Percentiles rank a stretch among this genome's conserved stretches.
phyloP scores from a whole-genome alignment of 2,329 filamentous ascomycete genomes.

The Apiospora arundinis region DNA sequence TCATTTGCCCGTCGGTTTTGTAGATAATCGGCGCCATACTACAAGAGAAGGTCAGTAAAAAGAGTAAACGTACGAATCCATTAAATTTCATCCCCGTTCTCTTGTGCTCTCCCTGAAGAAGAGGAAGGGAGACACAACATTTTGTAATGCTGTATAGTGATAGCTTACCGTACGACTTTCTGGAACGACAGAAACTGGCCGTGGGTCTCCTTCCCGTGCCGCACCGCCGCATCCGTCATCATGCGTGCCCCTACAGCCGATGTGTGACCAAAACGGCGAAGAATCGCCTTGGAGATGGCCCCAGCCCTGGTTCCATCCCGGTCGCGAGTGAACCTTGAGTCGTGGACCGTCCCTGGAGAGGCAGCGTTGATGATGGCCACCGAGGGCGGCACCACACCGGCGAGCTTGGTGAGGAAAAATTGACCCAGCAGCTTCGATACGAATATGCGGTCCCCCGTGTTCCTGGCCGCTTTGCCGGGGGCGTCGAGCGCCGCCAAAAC shows the following conservation, averaged over 20 bases:
- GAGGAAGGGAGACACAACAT: too few relatives aligned
- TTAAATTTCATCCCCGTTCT: too few relatives aligned
- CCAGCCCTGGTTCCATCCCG: neutral
- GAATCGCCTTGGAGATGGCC: neutral
- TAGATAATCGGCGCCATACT: conserved; percentile 33
- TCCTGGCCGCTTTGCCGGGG: neutral
- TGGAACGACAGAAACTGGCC: conserved; percentile 31
- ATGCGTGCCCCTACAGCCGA: conserved; percentile 28
- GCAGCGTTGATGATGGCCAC: conserved; percentile 21
- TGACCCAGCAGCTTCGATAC: conserved; percentile 41
- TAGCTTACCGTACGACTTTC: conserved; percentile 28
- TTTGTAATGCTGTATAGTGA: neutral
- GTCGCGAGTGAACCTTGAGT: conserved; percentile 20
- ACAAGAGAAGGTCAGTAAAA: too few relatives aligned
- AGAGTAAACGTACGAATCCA: too few relatives aligned
- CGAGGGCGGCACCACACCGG: conserved; percentile 31
- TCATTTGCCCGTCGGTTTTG: conserved; percentile 26
- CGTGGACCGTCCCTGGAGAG: conserved; percentile 24
- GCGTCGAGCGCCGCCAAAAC: conserved; percentile 20
- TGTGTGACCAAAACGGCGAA: conserved; percentile 21
- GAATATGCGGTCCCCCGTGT: conserved; percentile 30
- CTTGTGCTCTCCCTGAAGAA: too few relatives aligned
- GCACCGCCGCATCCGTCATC: conserved; percentile 29
- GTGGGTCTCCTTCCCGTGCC: conserved; percentile 29
- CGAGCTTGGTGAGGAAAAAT: conserved; percentile 41